Evolutionary conservation across 257 asterid species (phyloP).

Genomic region (Haberlea rhodopensis): DNA sequence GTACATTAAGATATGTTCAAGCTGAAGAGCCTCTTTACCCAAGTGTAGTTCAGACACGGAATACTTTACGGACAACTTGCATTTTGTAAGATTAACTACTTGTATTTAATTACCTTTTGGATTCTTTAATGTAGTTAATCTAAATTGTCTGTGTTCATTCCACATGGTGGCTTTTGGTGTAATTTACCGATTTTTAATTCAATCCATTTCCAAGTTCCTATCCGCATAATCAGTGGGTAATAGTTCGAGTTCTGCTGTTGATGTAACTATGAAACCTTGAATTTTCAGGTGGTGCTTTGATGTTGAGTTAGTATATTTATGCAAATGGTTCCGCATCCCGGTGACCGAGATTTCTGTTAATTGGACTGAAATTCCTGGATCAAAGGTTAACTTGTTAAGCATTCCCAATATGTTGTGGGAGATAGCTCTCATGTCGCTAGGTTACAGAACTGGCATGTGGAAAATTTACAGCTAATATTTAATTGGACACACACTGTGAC

Average conservation of each 20-base stretch:
- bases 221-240: too few species aligned
- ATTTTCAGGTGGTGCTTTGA: constrained; percentile 90
- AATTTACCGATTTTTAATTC: background rate
- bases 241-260: background rate
- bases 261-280: background rate
- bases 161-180: too few species aligned
- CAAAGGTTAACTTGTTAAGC: constrained; percentile 78
- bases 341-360: constrained; percentile 78
- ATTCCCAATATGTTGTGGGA: constrained; percentile 98
- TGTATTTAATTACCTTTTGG: too few species aligned
- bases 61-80: too few species aligned
- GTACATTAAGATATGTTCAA: too few species aligned
- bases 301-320: constrained; percentile 80
- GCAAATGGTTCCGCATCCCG: constrained; percentile 66
- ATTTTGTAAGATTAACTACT: too few species aligned
- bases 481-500: too few species aligned
- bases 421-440: constrained; percentile 81
- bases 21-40: too few species aligned
- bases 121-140: too few species aligned
- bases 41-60: too few species aligned
- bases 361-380: constrained; percentile 92
- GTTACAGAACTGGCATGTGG: constrained; percentile 86
- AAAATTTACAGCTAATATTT: constrained; percentile 39
- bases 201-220: background rate
- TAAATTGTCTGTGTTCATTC: too few species aligned